These are phyloP conservation scores for Syncephalis plumigaleata DNA, from an alignment of 371 early-diverging fungal species.

Conservation along the genomic window DNA sequence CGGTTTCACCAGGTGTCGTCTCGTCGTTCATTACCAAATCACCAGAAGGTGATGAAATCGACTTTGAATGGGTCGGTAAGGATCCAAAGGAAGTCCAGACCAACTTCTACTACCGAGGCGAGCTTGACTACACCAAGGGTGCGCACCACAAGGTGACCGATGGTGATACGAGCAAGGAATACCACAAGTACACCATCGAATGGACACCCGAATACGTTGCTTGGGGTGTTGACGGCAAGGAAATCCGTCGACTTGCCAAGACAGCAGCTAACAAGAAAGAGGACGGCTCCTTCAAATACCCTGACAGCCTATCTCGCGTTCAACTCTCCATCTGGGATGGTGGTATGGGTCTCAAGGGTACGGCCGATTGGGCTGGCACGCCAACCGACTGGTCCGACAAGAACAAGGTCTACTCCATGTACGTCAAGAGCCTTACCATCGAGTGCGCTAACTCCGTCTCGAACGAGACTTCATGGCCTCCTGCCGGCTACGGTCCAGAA, in stretches of 20 bases:
- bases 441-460: slow-evolving; percentile 24
- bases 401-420: slow-evolving; percentile 17
- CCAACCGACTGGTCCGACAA: slow-evolving; percentile 36
- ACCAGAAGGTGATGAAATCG: slow-evolving; percentile 43
- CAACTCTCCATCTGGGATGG: slow-evolving; percentile 56
- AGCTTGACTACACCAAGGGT: slow-evolving; percentile 23
- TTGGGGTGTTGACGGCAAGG: slow-evolving; percentile 28
- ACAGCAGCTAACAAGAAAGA: slow-evolving; percentile 16
- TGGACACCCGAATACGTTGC: slow-evolving; percentile 34
- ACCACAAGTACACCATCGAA: slow-evolving; percentile 21
- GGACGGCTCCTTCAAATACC: slow-evolving; percentile 18
- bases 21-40: slow-evolving; percentile 39
- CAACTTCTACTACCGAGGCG: slow-evolving; percentile 45
- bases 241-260: slow-evolving; percentile 21
- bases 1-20: slow-evolving; percentile 30
- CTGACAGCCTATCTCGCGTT: slow-evolving; percentile 28
- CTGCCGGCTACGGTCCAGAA: too few species aligned
- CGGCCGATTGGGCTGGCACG: slow-evolving; percentile 45
- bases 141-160: slow-evolving; percentile 2
- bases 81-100: slow-evolving; percentile 29
- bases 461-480: slow-evolving; percentile 25
- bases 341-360: slow-evolving; percentile 27
- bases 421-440: slow-evolving; percentile 15
- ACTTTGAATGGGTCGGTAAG: slow-evolving; percentile 52
- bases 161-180: slow-evolving; percentile 8